phyloP scores from a whole-genome alignment of 352 stramenopile genomes.

The Halophytophthora polymorphica region DNA sequence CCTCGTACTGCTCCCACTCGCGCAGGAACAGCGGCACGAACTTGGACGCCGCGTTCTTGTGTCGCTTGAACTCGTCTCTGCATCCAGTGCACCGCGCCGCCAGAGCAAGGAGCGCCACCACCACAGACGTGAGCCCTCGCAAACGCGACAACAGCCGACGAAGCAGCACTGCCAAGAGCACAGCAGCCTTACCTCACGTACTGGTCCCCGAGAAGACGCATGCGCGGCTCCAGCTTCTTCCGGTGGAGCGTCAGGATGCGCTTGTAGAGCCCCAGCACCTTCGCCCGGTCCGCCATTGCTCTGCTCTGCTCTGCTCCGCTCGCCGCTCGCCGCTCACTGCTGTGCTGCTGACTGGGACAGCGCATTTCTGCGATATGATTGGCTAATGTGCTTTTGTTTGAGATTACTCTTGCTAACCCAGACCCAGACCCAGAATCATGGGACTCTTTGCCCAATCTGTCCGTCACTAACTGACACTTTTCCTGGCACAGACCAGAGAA shows the following conservation, averaged over 20 bases:
- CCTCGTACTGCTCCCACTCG: constrained; percentile 78
- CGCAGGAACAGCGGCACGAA: constrained; percentile 75
- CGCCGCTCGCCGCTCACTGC: background rate
- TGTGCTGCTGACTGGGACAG: background rate
- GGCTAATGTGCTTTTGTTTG: too few species aligned
- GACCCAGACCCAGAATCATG: too few species aligned
- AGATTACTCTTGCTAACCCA: too few species aligned
- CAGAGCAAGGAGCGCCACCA: background rate
- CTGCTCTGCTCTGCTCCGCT: too few species aligned
- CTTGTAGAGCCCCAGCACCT: constrained; percentile 71
- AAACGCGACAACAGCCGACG: background rate
- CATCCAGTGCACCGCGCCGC: background rate
- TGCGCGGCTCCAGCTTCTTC: constrained; percentile 69
- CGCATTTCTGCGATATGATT: background rate
- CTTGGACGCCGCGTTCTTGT: constrained; percentile 73
- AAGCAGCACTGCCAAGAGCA: background rate
- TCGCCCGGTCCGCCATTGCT: constrained; percentile 29
- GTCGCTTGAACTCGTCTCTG: constrained; percentile 81
- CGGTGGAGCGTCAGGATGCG: constrained; percentile 78
- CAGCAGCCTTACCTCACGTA: constrained; percentile 54
- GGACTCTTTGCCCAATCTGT: too few species aligned
- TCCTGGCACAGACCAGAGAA: too few species aligned
- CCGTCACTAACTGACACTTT: too few species aligned
- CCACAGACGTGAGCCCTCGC: background rate
- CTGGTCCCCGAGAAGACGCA: constrained; percentile 80